A percentile compares a stretch with the other conserved stretches of the same genome.
phyloP scores from a whole-genome alignment of 129 eudicot species.

The sunflower (Helianthus annuus) region DNA sequence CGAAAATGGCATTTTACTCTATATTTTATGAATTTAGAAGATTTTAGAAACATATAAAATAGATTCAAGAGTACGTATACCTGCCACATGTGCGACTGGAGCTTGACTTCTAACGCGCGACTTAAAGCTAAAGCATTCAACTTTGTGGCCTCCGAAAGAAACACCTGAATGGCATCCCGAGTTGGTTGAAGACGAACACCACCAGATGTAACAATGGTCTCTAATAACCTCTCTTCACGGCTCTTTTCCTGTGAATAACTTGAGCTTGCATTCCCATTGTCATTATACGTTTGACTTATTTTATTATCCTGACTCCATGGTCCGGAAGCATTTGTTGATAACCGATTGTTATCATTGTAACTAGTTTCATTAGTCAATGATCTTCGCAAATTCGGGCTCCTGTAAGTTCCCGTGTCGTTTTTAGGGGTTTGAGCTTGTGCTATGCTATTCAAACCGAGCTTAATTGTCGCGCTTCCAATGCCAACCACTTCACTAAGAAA shows the following conservation, averaged over 20 bases:
- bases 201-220: conserved; percentile 83
- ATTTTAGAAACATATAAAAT: conserved; percentile 8
- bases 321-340: conserved; percentile 47
- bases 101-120: conserved; percentile 72
- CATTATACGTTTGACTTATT: conserved; percentile 38
- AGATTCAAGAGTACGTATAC: conserved; percentile 27
- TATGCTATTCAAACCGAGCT: conserved; percentile 71
- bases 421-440: conserved; percentile 62
- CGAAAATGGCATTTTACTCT: no score
- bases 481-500: conserved; percentile 89
- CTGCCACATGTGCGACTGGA: conserved; percentile 89
- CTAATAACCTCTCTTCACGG: conserved; percentile 82
- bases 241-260: conserved; percentile 54
- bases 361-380: conserved; percentile 68
- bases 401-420: conserved; percentile 74
- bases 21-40: neutral
- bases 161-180: conserved; percentile 80
- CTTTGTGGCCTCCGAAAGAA: conserved; percentile 68
- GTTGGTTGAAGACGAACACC: conserved; percentile 94
- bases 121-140: conserved; percentile 62
- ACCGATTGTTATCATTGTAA: conserved; percentile 39
- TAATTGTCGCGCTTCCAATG: conserved; percentile 85
- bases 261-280: conserved; percentile 46
- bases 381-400: conserved; percentile 76
- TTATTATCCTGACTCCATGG: conserved; percentile 63